Conservation (phyloP, 768 basidiomycete genomes). For the Mycena belliarum region DNA sequence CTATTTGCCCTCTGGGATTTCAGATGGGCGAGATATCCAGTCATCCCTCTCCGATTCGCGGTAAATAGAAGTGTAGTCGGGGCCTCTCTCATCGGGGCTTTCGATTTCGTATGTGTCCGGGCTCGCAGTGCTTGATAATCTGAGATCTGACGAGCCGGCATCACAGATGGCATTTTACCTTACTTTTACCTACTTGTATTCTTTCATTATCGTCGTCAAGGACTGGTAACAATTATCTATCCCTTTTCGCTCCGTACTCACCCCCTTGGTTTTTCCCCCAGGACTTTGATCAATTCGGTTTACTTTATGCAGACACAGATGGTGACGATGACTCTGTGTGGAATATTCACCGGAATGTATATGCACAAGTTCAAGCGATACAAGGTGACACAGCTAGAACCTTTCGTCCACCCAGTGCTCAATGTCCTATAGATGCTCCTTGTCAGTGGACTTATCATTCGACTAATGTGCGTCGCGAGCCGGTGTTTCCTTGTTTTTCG, state of each 20-base stretch:
- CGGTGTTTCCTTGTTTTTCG: neutral
- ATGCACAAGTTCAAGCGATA: slow-evolving; percentile 56
- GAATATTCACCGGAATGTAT: slow-evolving; percentile 55
- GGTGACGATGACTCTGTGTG: slow-evolving; percentile 63
- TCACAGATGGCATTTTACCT: slow-evolving; percentile 62
- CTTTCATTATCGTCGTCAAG: slow-evolving; percentile 57
- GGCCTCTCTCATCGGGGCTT: slow-evolving; percentile 60
- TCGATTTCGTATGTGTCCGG: slow-evolving; percentile 52
- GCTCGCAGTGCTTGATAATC: neutral
- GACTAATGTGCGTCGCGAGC: slow-evolving; percentile 43
- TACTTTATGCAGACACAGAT: slow-evolving; percentile 68
- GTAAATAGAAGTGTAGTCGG: slow-evolving; percentile 59
- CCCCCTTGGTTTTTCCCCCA: slow-evolving; percentile 23
- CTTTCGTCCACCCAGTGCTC: neutral
- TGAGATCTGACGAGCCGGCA: neutral
- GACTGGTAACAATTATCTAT: slow-evolving; percentile 37
- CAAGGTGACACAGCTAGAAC: slow-evolving; percentile 43
- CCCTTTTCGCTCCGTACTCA: neutral
- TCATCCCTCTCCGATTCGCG: slow-evolving; percentile 62
- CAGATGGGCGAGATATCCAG: slow-evolving; percentile 54
- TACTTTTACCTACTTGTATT: slow-evolving; percentile 73
- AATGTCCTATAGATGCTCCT: slow-evolving; percentile 40
- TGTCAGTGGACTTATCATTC: slow-evolving; percentile 57
- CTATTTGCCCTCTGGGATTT: slow-evolving; percentile 48
- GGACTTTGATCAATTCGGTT: slow-evolving; percentile 55